Evolutionary conservation across 73 alveolate species (phyloP), one percentile per base, ranked within the genome.

Genomic region (Blepharisma stoltei): DNA sequence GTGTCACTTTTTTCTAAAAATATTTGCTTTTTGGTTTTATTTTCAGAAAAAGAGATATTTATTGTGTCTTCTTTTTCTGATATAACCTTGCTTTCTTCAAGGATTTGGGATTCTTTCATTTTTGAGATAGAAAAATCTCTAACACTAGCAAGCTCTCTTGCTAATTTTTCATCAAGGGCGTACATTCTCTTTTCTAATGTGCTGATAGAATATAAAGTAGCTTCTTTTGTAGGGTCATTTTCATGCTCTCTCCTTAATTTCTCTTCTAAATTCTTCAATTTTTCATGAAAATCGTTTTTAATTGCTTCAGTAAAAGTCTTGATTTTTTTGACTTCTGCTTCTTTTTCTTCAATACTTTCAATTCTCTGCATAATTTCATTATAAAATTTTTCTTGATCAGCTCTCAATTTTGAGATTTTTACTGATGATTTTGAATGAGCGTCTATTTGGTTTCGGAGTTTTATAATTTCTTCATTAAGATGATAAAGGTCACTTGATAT

Each of bases 221-320:
- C 38, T 25, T 60, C 73, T 60, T 60, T 60, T 14, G 38, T 60
- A 14, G 73, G 18, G 46, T 60, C 73, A 25, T n/a, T 9, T 9
- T 60, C 73, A 14, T 14, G 46, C 11, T 14, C 23, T n/a, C 23
- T 38, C 73, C 73, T 14, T 8, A 60, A n/a, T 60, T 25, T 14
- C 2, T 14, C 18, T 25, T 60, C 73, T 14, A 60, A 38, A 14
- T 1, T n/a, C 14, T n/a, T 25, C 46, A 60, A 3, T 60, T 60
- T 60, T 20, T 14, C 46, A 25, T 60, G 1, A 60, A 60, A 20
- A 9, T 60, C 73, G 18, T 60, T 60, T 60, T 60, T n/a, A 20
- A 60, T 18, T n/a, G 18, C 23, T n/a, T 25, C 48, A 60, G 46
- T 18, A 60, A 1, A 25, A 20, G 46, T 20, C 3, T 14, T 18